phyloP scores from a whole-genome alignment of 306 rosid genomes.

The Biancaea sappan region DNA sequence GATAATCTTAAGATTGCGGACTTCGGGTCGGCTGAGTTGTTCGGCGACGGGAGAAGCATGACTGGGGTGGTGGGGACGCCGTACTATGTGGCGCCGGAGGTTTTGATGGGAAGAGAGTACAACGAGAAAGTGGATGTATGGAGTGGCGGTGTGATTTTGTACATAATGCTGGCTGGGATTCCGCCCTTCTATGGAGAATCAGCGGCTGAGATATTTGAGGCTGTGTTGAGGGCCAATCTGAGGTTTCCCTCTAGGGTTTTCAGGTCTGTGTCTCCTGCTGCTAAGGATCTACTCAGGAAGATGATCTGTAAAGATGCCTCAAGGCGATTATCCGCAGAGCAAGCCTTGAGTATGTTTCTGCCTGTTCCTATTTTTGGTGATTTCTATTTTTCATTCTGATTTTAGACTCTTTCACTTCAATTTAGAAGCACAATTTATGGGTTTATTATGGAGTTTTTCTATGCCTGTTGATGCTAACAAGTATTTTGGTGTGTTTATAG shows the following conservation, averaged over 20 bases:
- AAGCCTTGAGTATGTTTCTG: constrained; percentile 67
- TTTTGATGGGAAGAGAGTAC: constrained; percentile 67
- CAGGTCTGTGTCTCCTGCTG: constrained; percentile 63
- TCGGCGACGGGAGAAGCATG: constrained; percentile 48
- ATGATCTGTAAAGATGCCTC: constrained; percentile 75
- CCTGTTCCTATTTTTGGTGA: not conserved
- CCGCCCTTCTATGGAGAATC: constrained; percentile 88
- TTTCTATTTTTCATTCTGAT: not conserved
- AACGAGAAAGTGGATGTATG: constrained; percentile 77
- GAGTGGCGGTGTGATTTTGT: constrained; percentile 82
- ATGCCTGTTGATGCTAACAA: not conserved
- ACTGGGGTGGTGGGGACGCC: constrained; percentile 89
- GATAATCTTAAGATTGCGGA: constrained; percentile 68
- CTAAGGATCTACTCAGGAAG: constrained; percentile 86
- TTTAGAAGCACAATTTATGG: too few species aligned
- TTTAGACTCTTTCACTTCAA: not conserved
- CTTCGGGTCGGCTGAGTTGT: constrained; percentile 89
- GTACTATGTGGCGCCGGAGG: constrained; percentile 91
- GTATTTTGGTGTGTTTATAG: constrained; percentile 36
- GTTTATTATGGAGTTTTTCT: too few species aligned
- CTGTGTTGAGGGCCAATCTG: constrained; percentile 71
- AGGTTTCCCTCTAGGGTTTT: constrained; percentile 80
- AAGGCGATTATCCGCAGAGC: constrained; percentile 73
- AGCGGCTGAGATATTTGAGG: constrained; percentile 66
- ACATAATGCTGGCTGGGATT: constrained; percentile 73